phyloP scores from a whole-genome alignment of 192 early-diverging fungal species.

The Umbelopsis ramanniana region DNA sequence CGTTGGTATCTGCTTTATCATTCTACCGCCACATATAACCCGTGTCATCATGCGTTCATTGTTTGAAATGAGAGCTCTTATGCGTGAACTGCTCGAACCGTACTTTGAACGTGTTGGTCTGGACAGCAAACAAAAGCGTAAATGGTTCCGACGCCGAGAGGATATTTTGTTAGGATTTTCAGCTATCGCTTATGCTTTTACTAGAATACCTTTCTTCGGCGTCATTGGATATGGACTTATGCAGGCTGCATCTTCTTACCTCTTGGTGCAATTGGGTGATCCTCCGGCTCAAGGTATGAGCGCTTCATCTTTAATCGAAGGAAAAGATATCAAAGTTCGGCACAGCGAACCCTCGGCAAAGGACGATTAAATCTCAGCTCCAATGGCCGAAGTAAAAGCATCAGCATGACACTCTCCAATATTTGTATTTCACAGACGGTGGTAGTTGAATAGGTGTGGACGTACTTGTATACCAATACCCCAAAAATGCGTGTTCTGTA shows the following conservation, averaged over 20 bases:
- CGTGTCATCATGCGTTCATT: constrained; percentile 50
- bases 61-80: constrained; percentile 55
- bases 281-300: constrained; percentile 27
- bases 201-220: constrained; percentile 57
- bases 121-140: constrained; percentile 47
- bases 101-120: constrained; percentile 60
- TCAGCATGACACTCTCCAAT: not conserved
- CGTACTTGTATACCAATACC: not conserved
- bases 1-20: constrained; percentile 49
- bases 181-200: constrained; percentile 53
- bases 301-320: not conserved
- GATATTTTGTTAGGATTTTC: constrained; percentile 64
- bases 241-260: constrained; percentile 50
- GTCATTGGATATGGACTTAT: constrained; percentile 59
- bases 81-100: constrained; percentile 65
- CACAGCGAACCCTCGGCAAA: not conserved
- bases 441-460: not conserved
- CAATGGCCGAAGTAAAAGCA: too few species aligned
- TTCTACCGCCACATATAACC: constrained; percentile 44
- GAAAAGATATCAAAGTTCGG: not conserved
- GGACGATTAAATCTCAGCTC: not conserved
- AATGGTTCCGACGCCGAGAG: constrained; percentile 61
- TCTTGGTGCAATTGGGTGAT: constrained; percentile 33
- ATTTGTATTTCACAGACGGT: not conserved
- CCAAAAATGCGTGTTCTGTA: constrained; percentile 8